phyloP scores from a whole-genome alignment of 768 basidiomycete genomes.

The Rhizopogon vulgaris region DNA sequence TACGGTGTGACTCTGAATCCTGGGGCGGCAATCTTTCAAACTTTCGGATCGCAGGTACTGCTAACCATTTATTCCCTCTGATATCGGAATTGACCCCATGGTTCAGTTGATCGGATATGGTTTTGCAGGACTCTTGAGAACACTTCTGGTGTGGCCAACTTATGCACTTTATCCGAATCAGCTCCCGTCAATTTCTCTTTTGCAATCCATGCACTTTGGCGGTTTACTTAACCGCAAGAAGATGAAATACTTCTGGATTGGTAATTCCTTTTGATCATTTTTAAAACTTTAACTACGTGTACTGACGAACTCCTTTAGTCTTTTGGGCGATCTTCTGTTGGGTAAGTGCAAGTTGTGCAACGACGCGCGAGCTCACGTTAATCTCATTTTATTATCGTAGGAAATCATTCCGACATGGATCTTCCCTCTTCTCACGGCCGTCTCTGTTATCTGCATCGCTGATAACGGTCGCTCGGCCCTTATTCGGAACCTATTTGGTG shows the following conservation, averaged over 20 bases:
- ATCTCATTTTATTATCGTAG: neutral
- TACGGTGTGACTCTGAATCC: conserved; percentile 44
- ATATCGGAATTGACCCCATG: neutral
- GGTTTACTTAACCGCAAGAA: conserved; percentile 45
- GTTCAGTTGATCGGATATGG: conserved; percentile 34
- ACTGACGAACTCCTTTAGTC: conserved; percentile 10
- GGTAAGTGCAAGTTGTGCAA: conserved; percentile 22
- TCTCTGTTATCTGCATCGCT: conserved; percentile 42
- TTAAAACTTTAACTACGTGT: neutral
- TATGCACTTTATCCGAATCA: conserved; percentile 50
- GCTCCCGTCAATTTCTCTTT: conserved; percentile 44
- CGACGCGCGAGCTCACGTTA: neutral
- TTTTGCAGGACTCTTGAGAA: conserved; percentile 35
- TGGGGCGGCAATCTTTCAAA: conserved; percentile 49
- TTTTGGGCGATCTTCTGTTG: conserved; percentile 43
- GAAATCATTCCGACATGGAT: conserved; percentile 12
- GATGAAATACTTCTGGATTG: conserved; percentile 50
- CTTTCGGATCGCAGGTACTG: conserved; percentile 39
- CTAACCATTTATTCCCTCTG: conserved; percentile 19
- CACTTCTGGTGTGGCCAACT: conserved; percentile 45
- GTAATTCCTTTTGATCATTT: conserved; percentile 15
- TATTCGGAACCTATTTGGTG: conserved; percentile 36
- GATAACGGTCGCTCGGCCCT: conserved; percentile 41
- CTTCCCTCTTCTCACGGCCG: conserved; percentile 36
- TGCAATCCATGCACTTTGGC: conserved; percentile 48